phyloP scores from a whole-genome alignment of 176 grass and related monocot genomes.

The Juncus effusus region DNA sequence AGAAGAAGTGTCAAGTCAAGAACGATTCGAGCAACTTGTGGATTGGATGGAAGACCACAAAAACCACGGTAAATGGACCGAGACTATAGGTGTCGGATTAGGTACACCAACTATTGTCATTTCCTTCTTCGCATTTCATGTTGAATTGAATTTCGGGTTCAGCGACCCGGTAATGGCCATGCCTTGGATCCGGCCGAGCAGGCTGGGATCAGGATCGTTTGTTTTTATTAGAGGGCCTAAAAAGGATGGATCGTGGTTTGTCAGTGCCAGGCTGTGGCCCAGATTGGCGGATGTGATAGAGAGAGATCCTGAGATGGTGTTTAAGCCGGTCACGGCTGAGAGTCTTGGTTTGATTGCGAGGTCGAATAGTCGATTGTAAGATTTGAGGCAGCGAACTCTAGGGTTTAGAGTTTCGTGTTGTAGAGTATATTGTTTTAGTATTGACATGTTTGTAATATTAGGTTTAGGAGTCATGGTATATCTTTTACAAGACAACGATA shows the following conservation, averaged over 20 bases:
- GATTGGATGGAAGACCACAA: constrained; percentile 76
- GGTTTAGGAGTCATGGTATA: neutral
- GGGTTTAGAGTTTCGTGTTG: too few relatives aligned
- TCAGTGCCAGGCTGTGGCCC: constrained; percentile 53
- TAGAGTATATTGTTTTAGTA: too few relatives aligned
- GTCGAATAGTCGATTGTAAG: constrained; percentile 1
- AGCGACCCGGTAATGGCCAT: constrained; percentile 38
- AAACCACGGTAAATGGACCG: constrained; percentile 51
- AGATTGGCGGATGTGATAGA: constrained; percentile 45
- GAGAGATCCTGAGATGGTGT: constrained; percentile 35
- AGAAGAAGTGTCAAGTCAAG: constrained; percentile 35
- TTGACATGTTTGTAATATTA: constrained; percentile 5
- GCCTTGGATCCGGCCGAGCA: constrained; percentile 40
- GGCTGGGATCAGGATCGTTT: constrained; percentile 40
- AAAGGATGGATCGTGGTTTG: constrained; percentile 57
- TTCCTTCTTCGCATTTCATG: constrained; percentile 37
- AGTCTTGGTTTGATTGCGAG: constrained; percentile 31
- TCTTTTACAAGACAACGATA: neutral
- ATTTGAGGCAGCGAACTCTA: neutral
- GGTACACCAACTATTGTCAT: constrained; percentile 49
- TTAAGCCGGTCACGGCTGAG: constrained; percentile 43
- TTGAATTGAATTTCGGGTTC: constrained; percentile 60
- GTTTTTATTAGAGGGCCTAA: constrained; percentile 32
- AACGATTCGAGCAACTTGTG: constrained; percentile 60
- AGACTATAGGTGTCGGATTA: constrained; percentile 49